Evolutionary conservation across 805 yeast species (phyloP).

Genomic region (Candida arabinofermentans): DNA sequence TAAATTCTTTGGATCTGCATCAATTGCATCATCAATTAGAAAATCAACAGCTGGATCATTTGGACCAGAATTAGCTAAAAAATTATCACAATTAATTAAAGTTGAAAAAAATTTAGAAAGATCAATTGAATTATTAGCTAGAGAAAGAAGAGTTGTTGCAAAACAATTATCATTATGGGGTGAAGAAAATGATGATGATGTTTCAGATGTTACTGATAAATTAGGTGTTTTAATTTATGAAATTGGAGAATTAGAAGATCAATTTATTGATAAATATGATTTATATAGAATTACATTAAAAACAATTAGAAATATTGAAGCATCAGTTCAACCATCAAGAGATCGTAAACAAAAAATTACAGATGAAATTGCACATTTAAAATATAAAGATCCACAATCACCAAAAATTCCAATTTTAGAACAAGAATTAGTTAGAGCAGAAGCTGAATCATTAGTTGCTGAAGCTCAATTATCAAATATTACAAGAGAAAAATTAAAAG

Average conservation of each 20-base stretch:
- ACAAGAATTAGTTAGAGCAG: conserved; percentile 88
- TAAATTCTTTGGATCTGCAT: conserved; percentile 85
- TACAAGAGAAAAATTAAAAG: conserved; percentile 82
- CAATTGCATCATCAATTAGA: conserved; percentile 45
- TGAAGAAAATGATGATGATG: conserved; percentile 81
- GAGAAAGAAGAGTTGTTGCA: conserved; percentile 78
- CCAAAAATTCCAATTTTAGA: conserved; percentile 78
- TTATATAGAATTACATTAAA: conserved; percentile 81
- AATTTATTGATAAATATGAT: conserved; percentile 80
- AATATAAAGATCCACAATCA: conserved; percentile 82
- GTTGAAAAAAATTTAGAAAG: conserved; percentile 80
- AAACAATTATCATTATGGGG: conserved; percentile 85
- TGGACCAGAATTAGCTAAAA: conserved; percentile 77
- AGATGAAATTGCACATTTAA: conserved; percentile 77
- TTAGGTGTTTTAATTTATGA: conserved; percentile 80
- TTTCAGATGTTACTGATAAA: conserved; percentile 82
- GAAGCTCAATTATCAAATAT: conserved; percentile 88
- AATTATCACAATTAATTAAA: conserved; percentile 69
- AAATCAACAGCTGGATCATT: conserved; percentile 72
- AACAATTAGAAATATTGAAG: conserved; percentile 79
- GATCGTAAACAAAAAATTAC: conserved; percentile 83
- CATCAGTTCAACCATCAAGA: conserved; percentile 83
- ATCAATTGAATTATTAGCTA: conserved; percentile 70
- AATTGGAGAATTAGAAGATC: conserved; percentile 83
- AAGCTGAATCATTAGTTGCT: conserved; percentile 87